Percentiles rank a stretch among this genome's conserved stretches.
phyloP scores from a whole-genome alignment of 768 basidiomycete species.

The Gyrodon lividus region DNA sequence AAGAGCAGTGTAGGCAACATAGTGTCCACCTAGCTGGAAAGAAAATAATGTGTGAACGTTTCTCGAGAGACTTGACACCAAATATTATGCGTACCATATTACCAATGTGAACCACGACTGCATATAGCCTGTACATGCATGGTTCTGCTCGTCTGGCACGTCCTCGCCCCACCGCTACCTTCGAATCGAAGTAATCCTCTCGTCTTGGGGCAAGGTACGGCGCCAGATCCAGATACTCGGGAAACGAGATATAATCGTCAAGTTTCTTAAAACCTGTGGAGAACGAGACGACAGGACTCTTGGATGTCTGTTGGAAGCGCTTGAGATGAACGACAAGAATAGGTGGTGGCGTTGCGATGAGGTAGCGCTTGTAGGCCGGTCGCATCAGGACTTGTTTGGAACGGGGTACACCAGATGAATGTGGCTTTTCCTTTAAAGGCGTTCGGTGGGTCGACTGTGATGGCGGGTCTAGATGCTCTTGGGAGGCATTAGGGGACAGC shows the following conservation, averaged over 20 bases:
- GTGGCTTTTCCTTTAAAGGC: slow-evolving; percentile 35
- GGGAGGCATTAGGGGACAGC: slow-evolving; percentile 32
- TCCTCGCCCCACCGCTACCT: slow-evolving; percentile 21
- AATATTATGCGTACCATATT: slow-evolving; percentile 62
- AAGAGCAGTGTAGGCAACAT: slow-evolving; percentile 80
- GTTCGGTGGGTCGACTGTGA: slow-evolving; percentile 19
- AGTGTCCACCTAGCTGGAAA: slow-evolving; percentile 80
- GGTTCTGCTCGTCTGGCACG: slow-evolving; percentile 29
- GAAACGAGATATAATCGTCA: slow-evolving; percentile 90
- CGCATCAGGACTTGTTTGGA: slow-evolving; percentile 70
- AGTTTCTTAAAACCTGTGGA: slow-evolving; percentile 81
- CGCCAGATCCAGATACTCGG: slow-evolving; percentile 77
- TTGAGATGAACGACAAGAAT: slow-evolving; percentile 92
- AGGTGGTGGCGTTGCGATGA: slow-evolving; percentile 82
- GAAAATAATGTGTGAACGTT: slow-evolving; percentile 4
- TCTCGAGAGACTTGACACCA: background rate
- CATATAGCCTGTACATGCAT: slow-evolving; percentile 71
- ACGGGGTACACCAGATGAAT: slow-evolving; percentile 32
- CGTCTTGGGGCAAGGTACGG: slow-evolving; percentile 84
- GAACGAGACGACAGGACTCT: slow-evolving; percentile 59
- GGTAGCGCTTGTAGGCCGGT: slow-evolving; percentile 91
- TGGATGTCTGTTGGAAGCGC: slow-evolving; percentile 85
- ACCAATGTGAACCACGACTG: slow-evolving; percentile 84
- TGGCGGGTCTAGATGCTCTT: slow-evolving; percentile 22
- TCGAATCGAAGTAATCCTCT: slow-evolving; percentile 63